Percentiles rank a stretch among this genome's conserved stretches.
phyloP scores from a whole-genome alignment of 306 rosid genomes.

The Purshia tridentata region DNA sequence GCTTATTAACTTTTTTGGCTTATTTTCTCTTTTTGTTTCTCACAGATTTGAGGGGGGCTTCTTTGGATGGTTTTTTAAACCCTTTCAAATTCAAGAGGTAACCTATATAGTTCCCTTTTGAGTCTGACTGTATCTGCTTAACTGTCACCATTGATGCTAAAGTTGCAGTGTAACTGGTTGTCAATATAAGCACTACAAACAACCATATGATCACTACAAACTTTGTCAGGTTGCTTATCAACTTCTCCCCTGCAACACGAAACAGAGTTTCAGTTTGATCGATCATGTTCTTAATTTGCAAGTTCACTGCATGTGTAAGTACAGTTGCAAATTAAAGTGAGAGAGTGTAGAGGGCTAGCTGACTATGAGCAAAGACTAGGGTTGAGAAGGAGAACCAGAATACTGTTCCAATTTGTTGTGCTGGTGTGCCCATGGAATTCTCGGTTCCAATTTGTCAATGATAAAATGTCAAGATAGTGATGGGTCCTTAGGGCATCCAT shows the following conservation, averaged over 20 bases:
- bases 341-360: not conserved
- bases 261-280: not conserved
- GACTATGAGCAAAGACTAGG: conserved; percentile 3
- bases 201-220: not conserved
- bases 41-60: too few species aligned
- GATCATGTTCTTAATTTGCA: not conserved
- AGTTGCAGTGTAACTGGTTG: not conserved
- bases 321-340: not conserved
- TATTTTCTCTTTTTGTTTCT: too few species aligned
- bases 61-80: too few species aligned
- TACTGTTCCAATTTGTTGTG: conserved; percentile 1
- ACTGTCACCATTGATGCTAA: not conserved
- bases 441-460: too few species aligned
- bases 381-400: conserved; percentile 15
- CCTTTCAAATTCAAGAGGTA: not conserved
- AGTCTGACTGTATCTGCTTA: not conserved
- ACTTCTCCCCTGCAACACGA: not conserved
- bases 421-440: conserved; percentile 1
- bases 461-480: too few species aligned
- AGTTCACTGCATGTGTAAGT: too few species aligned
- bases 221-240: not conserved
- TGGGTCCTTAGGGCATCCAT: too few species aligned
- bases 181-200: not conserved
- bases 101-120: not conserved
- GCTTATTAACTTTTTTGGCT: too few species aligned